Conservation (phyloP, 768 basidiomycete species). For the Boletus eberwhitei region DNA sequence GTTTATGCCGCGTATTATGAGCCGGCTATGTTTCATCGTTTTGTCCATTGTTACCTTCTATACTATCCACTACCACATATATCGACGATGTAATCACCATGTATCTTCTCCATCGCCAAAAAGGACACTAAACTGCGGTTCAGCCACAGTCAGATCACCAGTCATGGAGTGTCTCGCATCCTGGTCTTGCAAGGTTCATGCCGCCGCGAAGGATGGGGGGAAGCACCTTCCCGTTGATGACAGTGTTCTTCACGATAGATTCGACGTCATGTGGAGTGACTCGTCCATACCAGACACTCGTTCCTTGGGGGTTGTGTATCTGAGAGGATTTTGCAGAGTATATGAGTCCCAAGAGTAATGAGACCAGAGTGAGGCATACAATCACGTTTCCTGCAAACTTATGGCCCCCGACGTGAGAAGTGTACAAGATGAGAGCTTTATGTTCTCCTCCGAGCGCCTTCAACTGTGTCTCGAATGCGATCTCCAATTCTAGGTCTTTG, state of each 20-base stretch:
- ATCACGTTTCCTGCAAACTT: constrained; percentile 89
- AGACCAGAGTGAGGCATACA: constrained; percentile 46
- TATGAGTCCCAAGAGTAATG: not conserved
- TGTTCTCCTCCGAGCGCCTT: constrained; percentile 50
- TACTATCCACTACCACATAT: constrained; percentile 26
- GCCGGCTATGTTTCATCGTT: constrained; percentile 1
- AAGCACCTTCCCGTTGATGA: constrained; percentile 79
- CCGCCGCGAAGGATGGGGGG: constrained; percentile 86
- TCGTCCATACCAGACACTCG: constrained; percentile 91
- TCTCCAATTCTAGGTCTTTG: constrained; percentile 42
- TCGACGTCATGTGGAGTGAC: constrained; percentile 89
- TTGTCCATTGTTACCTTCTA: constrained; percentile 13
- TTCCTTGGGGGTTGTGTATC: constrained; percentile 86
- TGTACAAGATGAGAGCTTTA: constrained; percentile 78
- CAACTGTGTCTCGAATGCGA: constrained; percentile 46
- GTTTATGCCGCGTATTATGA: constrained; percentile 9
- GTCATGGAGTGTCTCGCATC: constrained; percentile 63
- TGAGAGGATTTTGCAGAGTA: constrained; percentile 26
- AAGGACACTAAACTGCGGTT: not conserved
- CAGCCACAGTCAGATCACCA: constrained; percentile 46
- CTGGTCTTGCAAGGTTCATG: constrained; percentile 70
- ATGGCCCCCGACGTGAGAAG: constrained; percentile 92
- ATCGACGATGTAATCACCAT: constrained; percentile 24
- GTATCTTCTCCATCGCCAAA: constrained; percentile 1
- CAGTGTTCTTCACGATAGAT: constrained; percentile 81